Evolutionary conservation across 1,139 yeast species (phyloP).

Genomic region (Saccharomyces hybrid): DNA sequence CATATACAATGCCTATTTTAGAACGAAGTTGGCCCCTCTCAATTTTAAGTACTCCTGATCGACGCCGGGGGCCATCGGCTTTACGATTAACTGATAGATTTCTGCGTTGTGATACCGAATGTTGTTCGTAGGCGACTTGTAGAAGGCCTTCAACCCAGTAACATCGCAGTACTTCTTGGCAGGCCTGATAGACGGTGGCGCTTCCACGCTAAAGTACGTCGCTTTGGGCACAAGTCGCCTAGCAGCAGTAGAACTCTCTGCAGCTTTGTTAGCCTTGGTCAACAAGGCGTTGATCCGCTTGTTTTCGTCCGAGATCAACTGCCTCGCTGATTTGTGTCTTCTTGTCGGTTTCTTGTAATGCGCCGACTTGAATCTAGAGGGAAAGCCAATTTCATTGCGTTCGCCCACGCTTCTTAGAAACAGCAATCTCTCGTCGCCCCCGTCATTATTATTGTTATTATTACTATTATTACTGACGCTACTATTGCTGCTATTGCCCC

Average conservation of each 20-base stretch:
- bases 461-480: background rate
- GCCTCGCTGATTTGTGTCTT: conserved; percentile 71
- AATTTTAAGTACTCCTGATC: conserved; percentile 89
- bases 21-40: conserved; percentile 80
- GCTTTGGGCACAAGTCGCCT: conserved; percentile 25
- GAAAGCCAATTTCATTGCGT: conserved; percentile 13
- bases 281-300: conserved; percentile 29
- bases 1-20: conserved; percentile 38
- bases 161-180: conserved; percentile 84
- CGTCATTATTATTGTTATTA: background rate
- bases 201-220: conserved; percentile 58
- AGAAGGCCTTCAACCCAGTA: conserved; percentile 77
- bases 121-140: conserved; percentile 70
- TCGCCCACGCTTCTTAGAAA: conserved; percentile 23
- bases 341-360: conserved; percentile 43
- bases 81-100: conserved; percentile 68
- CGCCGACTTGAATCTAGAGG: conserved; percentile 47
- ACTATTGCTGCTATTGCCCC: background rate
- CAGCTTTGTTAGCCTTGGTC: conserved; percentile 6
- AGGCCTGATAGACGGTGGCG: conserved; percentile 86
- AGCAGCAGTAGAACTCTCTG: conserved; percentile 6
- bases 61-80: conserved; percentile 78
- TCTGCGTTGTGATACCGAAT: conserved; percentile 78
- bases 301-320: conserved; percentile 68
- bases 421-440: conserved; percentile 20